Percentiles rank a stretch among this genome's conserved stretches.
These are phyloP conservation scores for Aquilaria sinensis DNA, from an alignment of 345 rosid genomes.

Conservation along the genomic window DNA sequence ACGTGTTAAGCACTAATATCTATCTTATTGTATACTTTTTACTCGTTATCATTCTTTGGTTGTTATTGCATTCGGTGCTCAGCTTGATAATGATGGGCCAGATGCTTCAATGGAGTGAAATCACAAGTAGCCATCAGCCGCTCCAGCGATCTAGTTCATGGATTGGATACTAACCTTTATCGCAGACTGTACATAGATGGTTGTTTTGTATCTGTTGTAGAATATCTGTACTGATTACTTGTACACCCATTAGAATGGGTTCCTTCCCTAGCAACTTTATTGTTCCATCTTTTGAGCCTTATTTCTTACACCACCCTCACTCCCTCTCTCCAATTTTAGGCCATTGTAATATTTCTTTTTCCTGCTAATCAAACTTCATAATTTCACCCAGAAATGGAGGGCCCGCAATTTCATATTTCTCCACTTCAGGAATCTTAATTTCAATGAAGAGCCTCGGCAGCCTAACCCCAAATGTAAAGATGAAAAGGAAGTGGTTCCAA, in stretches of 20 bases:
- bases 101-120: constrained; percentile 16
- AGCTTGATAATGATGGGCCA: not conserved
- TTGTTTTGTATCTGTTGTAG: not conserved
- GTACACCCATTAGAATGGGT: constrained; percentile 10
- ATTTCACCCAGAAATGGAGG: not conserved
- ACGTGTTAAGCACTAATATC: constrained; percentile 16
- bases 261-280: too few relatives aligned
- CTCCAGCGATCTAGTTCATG: not conserved
- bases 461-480: constrained; percentile 24
- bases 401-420: constrained; percentile 18
- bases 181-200: constrained; percentile 4
- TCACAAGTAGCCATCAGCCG: not conserved
- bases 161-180: not conserved
- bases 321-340: not conserved
- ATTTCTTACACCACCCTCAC: too few relatives aligned
- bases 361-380: not conserved
- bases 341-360: not conserved
- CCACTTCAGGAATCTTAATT: constrained; percentile 16
- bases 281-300: too few relatives aligned
- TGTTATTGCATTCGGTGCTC: not conserved
- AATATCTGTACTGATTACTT: constrained; percentile 5
- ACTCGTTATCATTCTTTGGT: not conserved
- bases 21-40: not conserved
- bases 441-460: constrained; percentile 2
- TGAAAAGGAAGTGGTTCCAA: constrained; percentile 62